A percentile compares a stretch with the other conserved stretches of the same genome.
Conservation (phyloP, 192 early-diverging fungal genomes). For the Backusella luteola region DNA sequence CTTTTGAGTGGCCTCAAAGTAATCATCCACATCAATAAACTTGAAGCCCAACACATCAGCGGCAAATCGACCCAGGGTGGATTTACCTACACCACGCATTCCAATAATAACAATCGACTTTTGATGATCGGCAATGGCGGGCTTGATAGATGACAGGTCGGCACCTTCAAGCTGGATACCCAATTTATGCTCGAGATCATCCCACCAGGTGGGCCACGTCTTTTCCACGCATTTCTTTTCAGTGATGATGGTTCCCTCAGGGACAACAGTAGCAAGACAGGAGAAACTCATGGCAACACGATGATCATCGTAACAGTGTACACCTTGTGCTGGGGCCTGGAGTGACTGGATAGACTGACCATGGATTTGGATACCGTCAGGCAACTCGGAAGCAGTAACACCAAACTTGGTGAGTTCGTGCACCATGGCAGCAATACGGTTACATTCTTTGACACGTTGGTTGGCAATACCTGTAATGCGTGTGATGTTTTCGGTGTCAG, state of each 20-base stretch:
- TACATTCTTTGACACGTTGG: conserved; percentile 98
- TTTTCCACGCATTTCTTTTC: conserved; percentile 99
- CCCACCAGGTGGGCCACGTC: conserved; percentile 99
- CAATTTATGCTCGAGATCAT: conserved; percentile 81
- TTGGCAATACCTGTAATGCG: conserved; percentile 94
- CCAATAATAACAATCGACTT: conserved; percentile 86
- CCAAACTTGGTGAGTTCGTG: conserved; percentile 91
- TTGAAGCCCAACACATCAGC: conserved; percentile 62
- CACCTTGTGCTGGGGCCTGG: conserved; percentile 55
- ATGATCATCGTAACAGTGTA: conserved; percentile 97
- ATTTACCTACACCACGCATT: conserved; percentile 99
- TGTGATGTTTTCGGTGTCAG: conserved; percentile 60
- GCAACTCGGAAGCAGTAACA: conserved; percentile 75
- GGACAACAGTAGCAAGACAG: conserved; percentile 76
- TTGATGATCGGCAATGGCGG: not conserved
- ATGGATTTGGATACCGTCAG: conserved; percentile 89
- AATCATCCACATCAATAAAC: conserved; percentile 91
- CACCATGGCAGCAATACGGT: conserved; percentile 96
- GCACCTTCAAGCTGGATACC: conserved; percentile 62
- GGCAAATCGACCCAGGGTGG: conserved; percentile 74
- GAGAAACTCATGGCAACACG: conserved; percentile 97
- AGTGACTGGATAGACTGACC: conserved; percentile 58
- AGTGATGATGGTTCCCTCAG: conserved; percentile 69
- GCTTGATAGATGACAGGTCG: conserved; percentile 37
- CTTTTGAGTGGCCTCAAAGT: conserved; percentile 69